These are phyloP conservation scores for Lotmaria passim DNA, from an alignment of 208 protist species.

Conservation along the genomic window DNA sequence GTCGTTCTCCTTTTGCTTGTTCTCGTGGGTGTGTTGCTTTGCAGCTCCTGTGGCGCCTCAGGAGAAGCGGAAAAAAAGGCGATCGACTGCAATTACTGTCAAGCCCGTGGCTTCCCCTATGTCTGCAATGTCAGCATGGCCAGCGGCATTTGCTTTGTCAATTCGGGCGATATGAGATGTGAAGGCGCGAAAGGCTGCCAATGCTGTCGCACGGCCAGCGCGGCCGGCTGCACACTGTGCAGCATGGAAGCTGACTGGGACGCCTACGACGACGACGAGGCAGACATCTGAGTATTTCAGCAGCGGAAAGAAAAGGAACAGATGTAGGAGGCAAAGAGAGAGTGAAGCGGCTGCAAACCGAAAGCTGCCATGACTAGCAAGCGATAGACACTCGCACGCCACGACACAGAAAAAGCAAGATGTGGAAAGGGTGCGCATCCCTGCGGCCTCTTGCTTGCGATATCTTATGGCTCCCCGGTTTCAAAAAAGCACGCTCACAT, in stretches of 20 bases:
- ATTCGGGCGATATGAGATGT: slow-evolving; percentile 33
- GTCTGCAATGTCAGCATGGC: slow-evolving; percentile 40
- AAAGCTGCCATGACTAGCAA: no score
- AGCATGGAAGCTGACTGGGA: slow-evolving; percentile 37
- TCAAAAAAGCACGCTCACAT: no score
- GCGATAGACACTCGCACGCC: not conserved
- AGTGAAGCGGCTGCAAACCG: no score
- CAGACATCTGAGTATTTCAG: slow-evolving; percentile 28
- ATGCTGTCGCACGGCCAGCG: slow-evolving; percentile 35
- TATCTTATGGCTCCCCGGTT: no score
- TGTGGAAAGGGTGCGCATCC: no score
- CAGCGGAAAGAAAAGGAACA: not conserved
- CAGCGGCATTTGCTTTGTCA: slow-evolving; percentile 29
- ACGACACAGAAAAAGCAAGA: no score
- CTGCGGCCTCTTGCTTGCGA: no score
- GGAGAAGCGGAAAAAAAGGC: not conserved
- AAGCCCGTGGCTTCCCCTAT: slow-evolving; percentile 49
- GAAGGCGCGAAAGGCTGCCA: slow-evolving; percentile 27
- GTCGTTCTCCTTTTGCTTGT: not conserved
- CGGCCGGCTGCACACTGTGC: slow-evolving; percentile 38
- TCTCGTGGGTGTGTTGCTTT: slow-evolving; percentile 1
- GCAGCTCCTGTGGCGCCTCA: not conserved
- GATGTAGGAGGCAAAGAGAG: not conserved
- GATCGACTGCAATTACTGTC: slow-evolving; percentile 48
- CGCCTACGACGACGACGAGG: slow-evolving; percentile 32